Evolutionary conservation across 2,329 filamentous ascomycete genomes (phyloP).

Genomic region (Xylariaceae sp.): DNA sequence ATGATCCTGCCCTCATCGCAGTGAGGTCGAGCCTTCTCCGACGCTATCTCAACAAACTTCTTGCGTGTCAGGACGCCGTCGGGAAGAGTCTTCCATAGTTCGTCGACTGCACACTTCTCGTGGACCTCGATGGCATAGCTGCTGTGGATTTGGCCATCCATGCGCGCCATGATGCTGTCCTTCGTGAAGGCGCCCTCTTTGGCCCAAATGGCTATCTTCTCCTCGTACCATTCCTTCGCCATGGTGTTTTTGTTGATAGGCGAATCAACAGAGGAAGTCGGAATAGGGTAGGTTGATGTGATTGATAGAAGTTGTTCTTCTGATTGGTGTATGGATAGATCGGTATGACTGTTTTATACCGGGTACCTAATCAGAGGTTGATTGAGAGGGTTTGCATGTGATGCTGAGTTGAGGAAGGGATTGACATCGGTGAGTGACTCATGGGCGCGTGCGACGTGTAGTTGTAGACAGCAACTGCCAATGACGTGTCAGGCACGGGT

Average conservation of each 20-base stretch:
- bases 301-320: not conserved
- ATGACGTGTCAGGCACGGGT: no score
- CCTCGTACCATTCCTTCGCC: not conserved
- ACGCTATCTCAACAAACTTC: no score
- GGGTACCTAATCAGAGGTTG: no score
- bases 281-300: not conserved
- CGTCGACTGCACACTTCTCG: not conserved
- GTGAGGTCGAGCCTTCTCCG: no score
- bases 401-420: no score
- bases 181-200: constrained; percentile 1
- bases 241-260: not conserved
- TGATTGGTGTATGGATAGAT: no score
- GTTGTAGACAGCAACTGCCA: no score
- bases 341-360: no score
- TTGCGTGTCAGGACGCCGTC: not conserved
- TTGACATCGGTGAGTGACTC: no score
- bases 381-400: no score
- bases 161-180: not conserved
- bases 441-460: no score
- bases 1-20: not conserved
- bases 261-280: not conserved
- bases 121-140: not conserved
- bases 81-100: not conserved
- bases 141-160: not conserved
- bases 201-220: not conserved